Percentiles rank a stretch among this genome's conserved stretches.
These are phyloP conservation scores for Aspergillus conjunctus DNA, from an alignment of 495 filamentous ascomycete genomes.

Conservation along the genomic window DNA sequence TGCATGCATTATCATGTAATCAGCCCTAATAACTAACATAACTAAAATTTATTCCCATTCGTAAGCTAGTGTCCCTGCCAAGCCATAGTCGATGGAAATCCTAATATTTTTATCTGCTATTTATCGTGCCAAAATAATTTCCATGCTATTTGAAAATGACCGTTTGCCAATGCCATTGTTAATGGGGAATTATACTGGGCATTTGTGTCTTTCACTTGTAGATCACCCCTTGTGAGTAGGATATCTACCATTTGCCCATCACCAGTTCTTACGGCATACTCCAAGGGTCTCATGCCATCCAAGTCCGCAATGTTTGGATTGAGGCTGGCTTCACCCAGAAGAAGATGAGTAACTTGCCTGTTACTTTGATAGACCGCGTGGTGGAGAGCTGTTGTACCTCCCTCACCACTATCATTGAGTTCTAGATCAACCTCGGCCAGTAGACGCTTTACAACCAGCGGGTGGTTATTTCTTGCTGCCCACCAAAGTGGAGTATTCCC, in stretches of 20 bases:
- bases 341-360: background rate
- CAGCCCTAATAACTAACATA: too few species aligned
- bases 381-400: conserved; percentile 2
- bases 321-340: conserved; percentile 1
- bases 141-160: background rate
- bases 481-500: conserved; percentile 2
- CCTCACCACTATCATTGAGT: background rate
- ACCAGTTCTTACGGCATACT: background rate
- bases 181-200: conserved; percentile 1
- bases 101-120: background rate
- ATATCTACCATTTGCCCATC: background rate
- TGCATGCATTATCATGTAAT: too few species aligned
- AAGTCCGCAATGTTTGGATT: background rate
- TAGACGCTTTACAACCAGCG: background rate
- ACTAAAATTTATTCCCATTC: background rate
- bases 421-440: background rate
- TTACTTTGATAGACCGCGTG: background rate
- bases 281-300: conserved; percentile 3
- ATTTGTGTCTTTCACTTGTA: background rate
- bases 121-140: background rate
- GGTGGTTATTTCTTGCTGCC: conserved; percentile 1
- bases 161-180: background rate
- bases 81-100: too few species aligned
- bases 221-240: conserved; percentile 5
- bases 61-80: background rate